A percentile compares a stretch with the other conserved stretches of the same genome.
These are phyloP conservation scores for Hygrocybe coccinea DNA, from an alignment of 768 basidiomycete species.

Conservation along the genomic window DNA sequence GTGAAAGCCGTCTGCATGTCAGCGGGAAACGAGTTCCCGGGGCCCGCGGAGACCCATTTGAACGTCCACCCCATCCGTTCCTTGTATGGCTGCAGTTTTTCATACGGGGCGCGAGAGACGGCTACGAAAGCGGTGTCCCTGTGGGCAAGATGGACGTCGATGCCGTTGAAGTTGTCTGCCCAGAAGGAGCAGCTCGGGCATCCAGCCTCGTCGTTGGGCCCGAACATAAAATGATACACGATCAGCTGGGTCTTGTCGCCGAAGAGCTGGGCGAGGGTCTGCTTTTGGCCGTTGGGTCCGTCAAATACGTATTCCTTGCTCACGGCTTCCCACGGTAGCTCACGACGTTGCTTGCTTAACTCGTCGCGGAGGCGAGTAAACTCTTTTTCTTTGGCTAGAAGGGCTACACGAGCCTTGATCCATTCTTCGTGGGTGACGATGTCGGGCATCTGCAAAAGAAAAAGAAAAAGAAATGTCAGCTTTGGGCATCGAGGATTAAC, in stretches of 20 bases:
- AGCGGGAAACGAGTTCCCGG: conserved; percentile 1
- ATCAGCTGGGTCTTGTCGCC: conserved; percentile 3
- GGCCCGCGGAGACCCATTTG: conserved; percentile 4
- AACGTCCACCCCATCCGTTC: conserved; percentile 9
- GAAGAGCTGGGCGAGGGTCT: conserved; percentile 3
- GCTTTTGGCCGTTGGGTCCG: conserved; percentile 4
- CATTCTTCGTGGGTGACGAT: conserved; percentile 2
- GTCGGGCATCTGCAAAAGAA: conserved; percentile 3
- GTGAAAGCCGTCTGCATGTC: conserved; percentile 2
- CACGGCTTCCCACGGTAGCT: conserved; percentile 5
- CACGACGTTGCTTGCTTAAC: conserved; percentile 8
- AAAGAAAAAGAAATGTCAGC: background rate
- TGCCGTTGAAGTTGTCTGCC: conserved; percentile 11
- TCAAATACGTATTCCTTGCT: conserved; percentile 8
- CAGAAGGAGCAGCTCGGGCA: conserved; percentile 5
- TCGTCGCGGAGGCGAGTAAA: conserved; percentile 5
- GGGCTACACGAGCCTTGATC: conserved; percentile 1
- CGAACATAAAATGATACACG: conserved; percentile 8
- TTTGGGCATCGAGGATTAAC: background rate
- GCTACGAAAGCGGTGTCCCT: background rate
- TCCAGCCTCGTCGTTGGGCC: conserved; percentile 3
- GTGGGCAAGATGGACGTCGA: conserved; percentile 7
- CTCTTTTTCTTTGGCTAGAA: conserved; percentile 6
- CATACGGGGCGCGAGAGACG: background rate
- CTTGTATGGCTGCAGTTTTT: conserved; percentile 4